Evolutionary conservation across 805 yeast species (phyloP).

Genomic region (Candida piceae): DNA sequence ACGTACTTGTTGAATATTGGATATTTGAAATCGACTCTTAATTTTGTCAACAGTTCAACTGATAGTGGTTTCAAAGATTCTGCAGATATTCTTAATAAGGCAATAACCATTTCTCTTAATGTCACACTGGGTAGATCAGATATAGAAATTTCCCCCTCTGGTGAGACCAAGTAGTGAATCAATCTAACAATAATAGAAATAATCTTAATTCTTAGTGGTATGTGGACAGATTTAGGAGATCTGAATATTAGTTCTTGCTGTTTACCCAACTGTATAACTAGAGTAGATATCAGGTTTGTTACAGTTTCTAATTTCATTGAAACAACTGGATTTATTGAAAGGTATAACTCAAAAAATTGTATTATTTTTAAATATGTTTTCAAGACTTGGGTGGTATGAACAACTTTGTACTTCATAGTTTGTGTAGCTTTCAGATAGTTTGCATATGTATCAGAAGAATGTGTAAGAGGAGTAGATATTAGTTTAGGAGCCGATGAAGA

Average conservation of each 20-base stretch:
- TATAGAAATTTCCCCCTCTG: slow-evolving; percentile 27
- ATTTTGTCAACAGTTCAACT: slow-evolving; percentile 19
- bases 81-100: slow-evolving; percentile 28
- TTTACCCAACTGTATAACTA: slow-evolving; percentile 39
- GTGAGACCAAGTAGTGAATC: slow-evolving; percentile 28
- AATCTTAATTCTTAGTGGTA: slow-evolving; percentile 34
- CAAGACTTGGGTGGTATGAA: slow-evolving; percentile 41
- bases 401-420: slow-evolving; percentile 20
- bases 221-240: slow-evolving; percentile 38
- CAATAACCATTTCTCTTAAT: slow-evolving; percentile 27
- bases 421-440: slow-evolving; percentile 6
- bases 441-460: slow-evolving; percentile 23
- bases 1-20: slow-evolving; percentile 19
- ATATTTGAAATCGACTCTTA: slow-evolving; percentile 19
- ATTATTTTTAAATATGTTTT: slow-evolving; percentile 42
- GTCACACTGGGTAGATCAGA: slow-evolving; percentile 23
- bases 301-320: slow-evolving; percentile 20
- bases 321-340: slow-evolving; percentile 24
- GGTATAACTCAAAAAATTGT: slow-evolving; percentile 42
- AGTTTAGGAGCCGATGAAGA: not conserved
- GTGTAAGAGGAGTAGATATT: slow-evolving; percentile 19
- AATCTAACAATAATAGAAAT: slow-evolving; percentile 38
- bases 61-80: slow-evolving; percentile 25
- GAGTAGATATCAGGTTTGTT: slow-evolving; percentile 33
- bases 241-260: slow-evolving; percentile 44